Base-by-base conservation (phyloP, 257 asterid species). In the Solanum chmielewskii region DNA sequence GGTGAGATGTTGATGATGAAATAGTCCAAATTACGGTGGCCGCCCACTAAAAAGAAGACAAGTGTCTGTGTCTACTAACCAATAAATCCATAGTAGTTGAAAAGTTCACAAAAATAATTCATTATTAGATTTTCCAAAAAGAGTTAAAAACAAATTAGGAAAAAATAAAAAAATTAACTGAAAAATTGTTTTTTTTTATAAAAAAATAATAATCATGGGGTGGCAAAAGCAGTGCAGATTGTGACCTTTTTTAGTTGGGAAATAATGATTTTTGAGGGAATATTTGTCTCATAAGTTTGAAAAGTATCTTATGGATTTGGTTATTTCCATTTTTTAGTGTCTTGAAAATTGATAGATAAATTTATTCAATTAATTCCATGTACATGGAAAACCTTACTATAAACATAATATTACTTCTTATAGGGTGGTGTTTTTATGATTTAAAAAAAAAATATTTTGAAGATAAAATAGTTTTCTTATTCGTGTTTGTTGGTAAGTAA, bases 201-300 rank as follows among this genome's bases (percentile, higher is more conserved):
- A 33, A 33, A 35, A 5, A 35, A 35, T 25, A 27, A 31, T 2
- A 31, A 31, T 31, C 64, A 6, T 81, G 33, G 83, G 49, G 91
- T 89, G 92, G 92, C 89, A 78, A 89, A 92, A 89, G 88, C 75
- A 73, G 69, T 92, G 87, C 62, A 74, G 70, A 92, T 87, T 73
- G 37, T 85, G n/a, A 90, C 88, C 88, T 62, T 81, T 47, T 33
- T 41, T 37, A 25, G 59, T 25, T 77, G 71, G 42, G 73, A 75
- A 70, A 85, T 73, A 76, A 85, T 73, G 21, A 44, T 60, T 68
- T 69, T 33, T 66, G 78, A 83, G 49, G 83, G 44, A 80, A 80
- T 80, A 80, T 80, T 47, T 80, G 85, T 80, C 44, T 47, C 66
- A 47, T 80, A 29, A 1, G 84, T 78, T 29, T 78, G 84, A 45